Percentiles rank a stretch among this genome's conserved stretches.
Evolutionary conservation across 2,329 filamentous ascomycete species (phyloP).

Genomic region (Blastomyces parvus): DNA sequence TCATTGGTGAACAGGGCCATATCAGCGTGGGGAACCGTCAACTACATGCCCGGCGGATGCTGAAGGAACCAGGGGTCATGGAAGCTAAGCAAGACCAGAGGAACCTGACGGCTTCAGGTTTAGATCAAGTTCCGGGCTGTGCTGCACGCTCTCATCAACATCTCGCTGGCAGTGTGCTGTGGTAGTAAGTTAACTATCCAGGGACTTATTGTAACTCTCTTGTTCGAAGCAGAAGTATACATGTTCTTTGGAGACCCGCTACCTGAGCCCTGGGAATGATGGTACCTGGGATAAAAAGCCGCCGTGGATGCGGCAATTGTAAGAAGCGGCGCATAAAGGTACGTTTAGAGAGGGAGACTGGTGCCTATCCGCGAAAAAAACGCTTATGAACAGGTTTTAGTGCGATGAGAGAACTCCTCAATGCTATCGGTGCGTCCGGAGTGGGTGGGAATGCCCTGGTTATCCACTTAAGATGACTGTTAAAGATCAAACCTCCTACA

Average conservation of each 20-base stretch:
- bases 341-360: background rate
- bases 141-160: background rate
- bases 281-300: background rate
- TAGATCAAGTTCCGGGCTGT: background rate
- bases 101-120: background rate
- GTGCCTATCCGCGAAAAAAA: background rate
- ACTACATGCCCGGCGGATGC: too few relatives aligned
- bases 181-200: too few relatives aligned
- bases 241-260: background rate
- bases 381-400: background rate
- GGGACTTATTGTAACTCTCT: too few relatives aligned
- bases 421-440: background rate
- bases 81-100: background rate
- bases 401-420: background rate
- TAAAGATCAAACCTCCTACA: background rate
- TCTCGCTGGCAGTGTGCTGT: background rate
- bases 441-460: background rate
- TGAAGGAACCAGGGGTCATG: background rate
- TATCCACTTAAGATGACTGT: background rate
- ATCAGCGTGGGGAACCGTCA: background rate
- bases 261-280: background rate
- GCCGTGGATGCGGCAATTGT: background rate
- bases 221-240: too few relatives aligned
- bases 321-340: constrained; percentile 1
- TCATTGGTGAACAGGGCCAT: background rate